These are phyloP conservation scores for Ogataea populi-albae DNA, from an alignment of 805 yeast genomes.

Conservation along the genomic window DNA sequence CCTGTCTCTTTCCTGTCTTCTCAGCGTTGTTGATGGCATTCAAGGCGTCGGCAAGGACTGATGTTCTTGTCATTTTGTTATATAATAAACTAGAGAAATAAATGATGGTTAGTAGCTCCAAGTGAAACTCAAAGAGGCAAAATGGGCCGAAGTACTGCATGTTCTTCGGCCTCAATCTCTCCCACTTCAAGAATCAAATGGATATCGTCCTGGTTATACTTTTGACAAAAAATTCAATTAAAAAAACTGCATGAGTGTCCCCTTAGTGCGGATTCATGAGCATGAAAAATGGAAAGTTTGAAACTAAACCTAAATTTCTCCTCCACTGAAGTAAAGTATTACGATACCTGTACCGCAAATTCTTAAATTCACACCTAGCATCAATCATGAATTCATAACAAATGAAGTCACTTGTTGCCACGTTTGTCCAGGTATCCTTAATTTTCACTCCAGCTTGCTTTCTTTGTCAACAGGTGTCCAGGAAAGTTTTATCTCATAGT, in stretches of 20 bases:
- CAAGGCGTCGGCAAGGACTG: constrained; percentile 98
- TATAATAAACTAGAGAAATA: constrained; percentile 14
- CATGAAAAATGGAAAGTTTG: constrained; percentile 16
- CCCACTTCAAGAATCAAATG: constrained; percentile 4
- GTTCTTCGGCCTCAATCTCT: background rate
- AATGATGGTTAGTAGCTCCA: constrained; percentile 30
- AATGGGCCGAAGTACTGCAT: background rate
- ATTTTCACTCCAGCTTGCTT: constrained; percentile 3
- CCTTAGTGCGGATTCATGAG: constrained; percentile 41
- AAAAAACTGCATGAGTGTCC: constrained; percentile 49
- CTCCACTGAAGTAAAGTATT: constrained; percentile 1
- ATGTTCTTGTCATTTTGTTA: constrained; percentile 87
- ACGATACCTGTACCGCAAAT: background rate
- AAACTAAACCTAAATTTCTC: background rate
- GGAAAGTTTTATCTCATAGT: no score
- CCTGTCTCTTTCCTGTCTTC: constrained; percentile 99
- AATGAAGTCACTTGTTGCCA: background rate
- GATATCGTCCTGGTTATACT: no score
- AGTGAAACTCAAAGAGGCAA: background rate
- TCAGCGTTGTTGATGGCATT: constrained; percentile 99
- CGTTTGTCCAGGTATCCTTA: constrained; percentile 1
- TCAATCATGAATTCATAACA: constrained; percentile 1
- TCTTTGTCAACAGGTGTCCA: constrained; percentile 2
- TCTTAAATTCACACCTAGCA: background rate
- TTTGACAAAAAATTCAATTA: constrained; percentile 28